Evolutionary conservation across 2,329 filamentous ascomycete species (phyloP), one percentile per base, ranked within the genome.

Genomic region (Chrysoporthe puriensis): DNA sequence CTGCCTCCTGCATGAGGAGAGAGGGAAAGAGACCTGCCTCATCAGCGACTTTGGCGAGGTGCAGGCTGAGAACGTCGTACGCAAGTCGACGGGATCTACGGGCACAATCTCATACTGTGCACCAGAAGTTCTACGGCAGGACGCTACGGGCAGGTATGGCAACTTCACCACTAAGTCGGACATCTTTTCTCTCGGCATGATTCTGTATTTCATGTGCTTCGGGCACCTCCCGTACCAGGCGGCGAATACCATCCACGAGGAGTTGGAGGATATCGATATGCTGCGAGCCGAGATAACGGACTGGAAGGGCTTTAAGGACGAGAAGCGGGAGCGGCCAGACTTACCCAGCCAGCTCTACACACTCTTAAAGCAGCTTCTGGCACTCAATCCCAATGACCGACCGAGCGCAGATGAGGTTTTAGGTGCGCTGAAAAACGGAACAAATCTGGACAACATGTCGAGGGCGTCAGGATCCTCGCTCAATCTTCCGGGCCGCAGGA

Each of bases 41-140:
- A 97, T 99, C 66, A 98, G 95, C 77, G 96, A 99, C 77, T 99
- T 99, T 80, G 96, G 96, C 52, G 96, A 99, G 78, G 95, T 98
- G 0, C 96, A 99, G 76, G 86, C 90, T 1, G 92, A 94, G 72
- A 91, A 95, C 74, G 87, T 88, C 0, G 88, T 89, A 18, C 89
- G 96, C n/a, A 92, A 91, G 67, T 97, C 94, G 0, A 97, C 94
- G 0, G 96, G 96, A 1, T 91, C 94, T 0, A 99, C 96, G 0
- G 96, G 96, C 1, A 99, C 96, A 0, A 96, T 99, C 58, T 98
- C 95, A 0, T 99, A 97, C 78, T 99, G 96, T 78, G 96, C 96
- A 0, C 96, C 96, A 0, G 96, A 99, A 78, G 96, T 99, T 0
- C 82, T 99, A 42, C 89, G 86, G 62, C 86, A 86, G 72, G 90